phyloP scores from a whole-genome alignment of 1,284 basidiomycete species.

The Ganoderma lingzhi region DNA sequence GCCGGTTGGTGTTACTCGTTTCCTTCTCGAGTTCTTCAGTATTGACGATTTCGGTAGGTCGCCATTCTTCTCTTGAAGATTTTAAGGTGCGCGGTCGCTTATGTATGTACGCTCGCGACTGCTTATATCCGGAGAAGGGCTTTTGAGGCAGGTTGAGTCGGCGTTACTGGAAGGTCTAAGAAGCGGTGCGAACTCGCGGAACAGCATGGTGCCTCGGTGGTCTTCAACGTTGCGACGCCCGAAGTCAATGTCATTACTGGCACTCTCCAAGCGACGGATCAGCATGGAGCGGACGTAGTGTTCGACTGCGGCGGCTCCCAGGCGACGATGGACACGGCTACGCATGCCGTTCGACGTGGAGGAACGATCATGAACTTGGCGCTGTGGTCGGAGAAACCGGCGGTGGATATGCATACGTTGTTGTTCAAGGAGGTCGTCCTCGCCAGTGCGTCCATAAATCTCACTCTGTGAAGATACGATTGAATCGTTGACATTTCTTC shows the following conservation, averaged over 20 bases:
- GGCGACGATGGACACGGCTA: constrained; percentile 37
- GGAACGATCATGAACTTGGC: constrained; percentile 43
- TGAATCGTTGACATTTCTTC: neutral
- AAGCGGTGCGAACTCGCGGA: constrained; percentile 38
- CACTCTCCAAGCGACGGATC: constrained; percentile 34
- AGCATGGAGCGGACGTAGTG: constrained; percentile 41
- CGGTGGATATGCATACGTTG: constrained; percentile 39
- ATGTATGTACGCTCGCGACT: neutral
- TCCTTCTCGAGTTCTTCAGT: neutral
- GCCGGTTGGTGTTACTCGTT: constrained; percentile 32
- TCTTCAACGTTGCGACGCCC: constrained; percentile 33
- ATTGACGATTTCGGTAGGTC: constrained; percentile 14
- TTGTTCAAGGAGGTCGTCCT: constrained; percentile 40
- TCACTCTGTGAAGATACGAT: neutral
- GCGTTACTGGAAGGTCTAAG: constrained; percentile 41
- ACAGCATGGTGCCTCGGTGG: constrained; percentile 38
- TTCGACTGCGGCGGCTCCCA: constrained; percentile 46
- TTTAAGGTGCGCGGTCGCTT: constrained; percentile 15
- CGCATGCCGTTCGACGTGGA: constrained; percentile 36
- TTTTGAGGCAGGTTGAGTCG: constrained; percentile 36
- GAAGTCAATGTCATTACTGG: constrained; percentile 31
- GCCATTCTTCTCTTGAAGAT: constrained; percentile 20
- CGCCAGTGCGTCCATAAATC: constrained; percentile 27
- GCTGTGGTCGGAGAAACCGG: constrained; percentile 38
- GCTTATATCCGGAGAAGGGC: constrained; percentile 11